A percentile compares a stretch with the other conserved stretches of the same genome.
Conservation (phyloP, 805 yeast species). For the Wickerhamomyces ciferrii region DNA sequence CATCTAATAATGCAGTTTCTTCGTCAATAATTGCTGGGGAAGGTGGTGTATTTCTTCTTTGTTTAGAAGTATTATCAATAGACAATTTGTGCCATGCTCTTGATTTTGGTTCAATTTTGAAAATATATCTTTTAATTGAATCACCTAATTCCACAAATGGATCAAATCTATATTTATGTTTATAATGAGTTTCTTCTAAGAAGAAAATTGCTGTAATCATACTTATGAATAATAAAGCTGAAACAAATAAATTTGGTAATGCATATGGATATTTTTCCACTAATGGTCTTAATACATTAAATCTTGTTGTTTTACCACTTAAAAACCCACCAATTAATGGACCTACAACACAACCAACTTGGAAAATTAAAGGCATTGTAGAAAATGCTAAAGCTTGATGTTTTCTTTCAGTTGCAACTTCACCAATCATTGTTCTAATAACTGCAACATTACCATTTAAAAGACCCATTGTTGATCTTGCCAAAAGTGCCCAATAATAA, state of each 20-base stretch:
- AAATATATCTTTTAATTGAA: slow-evolving; percentile 11
- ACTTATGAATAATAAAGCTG: slow-evolving; percentile 30
- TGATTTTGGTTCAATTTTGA: slow-evolving; percentile 14
- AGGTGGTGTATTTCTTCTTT: not conserved
- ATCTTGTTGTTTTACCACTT: slow-evolving; percentile 28
- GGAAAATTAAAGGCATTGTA: slow-evolving; percentile 56
- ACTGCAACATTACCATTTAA: slow-evolving; percentile 64
- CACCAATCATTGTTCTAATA: slow-evolving; percentile 58
- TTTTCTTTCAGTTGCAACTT: slow-evolving; percentile 45
- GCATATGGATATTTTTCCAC: slow-evolving; percentile 42
- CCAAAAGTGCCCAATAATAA: slow-evolving; percentile 45
- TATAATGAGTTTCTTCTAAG: slow-evolving; percentile 48
- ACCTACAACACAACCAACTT: slow-evolving; percentile 55
- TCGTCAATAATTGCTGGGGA: slow-evolving; percentile 5
- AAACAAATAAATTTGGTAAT: slow-evolving; percentile 45
- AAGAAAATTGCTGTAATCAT: slow-evolving; percentile 37
- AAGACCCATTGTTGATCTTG: slow-evolving; percentile 50
- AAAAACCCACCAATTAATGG: slow-evolving; percentile 53
- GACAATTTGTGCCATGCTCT: slow-evolving; percentile 23
- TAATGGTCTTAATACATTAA: slow-evolving; percentile 22
- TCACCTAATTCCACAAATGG: slow-evolving; percentile 42
- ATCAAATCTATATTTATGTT: slow-evolving; percentile 33
- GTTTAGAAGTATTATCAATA: not conserved
- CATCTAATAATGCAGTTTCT: slow-evolving; percentile 12
- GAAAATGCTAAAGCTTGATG: slow-evolving; percentile 64